A percentile compares a stretch with the other conserved stretches of the same genome.
Conservation (phyloP, 2,329 filamentous ascomycete species). For the Pezicula rhizophila region DNA sequence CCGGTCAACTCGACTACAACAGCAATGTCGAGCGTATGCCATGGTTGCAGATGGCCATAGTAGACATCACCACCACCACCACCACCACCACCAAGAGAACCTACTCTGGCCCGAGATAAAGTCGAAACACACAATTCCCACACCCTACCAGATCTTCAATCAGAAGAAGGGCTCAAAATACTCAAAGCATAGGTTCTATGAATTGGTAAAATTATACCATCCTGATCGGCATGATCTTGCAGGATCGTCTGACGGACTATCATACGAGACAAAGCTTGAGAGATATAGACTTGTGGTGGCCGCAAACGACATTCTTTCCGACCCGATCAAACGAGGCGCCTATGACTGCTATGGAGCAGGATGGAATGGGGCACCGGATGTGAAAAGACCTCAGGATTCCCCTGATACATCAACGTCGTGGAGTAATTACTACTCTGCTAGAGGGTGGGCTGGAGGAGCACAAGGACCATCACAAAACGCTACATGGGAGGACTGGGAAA, state of each 20-base stretch:
- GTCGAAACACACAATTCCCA: constrained; percentile 32
- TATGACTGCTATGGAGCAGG: constrained; percentile 81
- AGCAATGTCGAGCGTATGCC: constrained; percentile 29
- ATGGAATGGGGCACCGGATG: constrained; percentile 54
- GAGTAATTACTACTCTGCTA: constrained; percentile 5
- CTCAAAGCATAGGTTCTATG: constrained; percentile 77
- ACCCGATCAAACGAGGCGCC: constrained; percentile 68
- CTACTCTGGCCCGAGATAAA: constrained; percentile 26
- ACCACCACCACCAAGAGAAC: constrained; percentile 27
- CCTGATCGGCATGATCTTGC: constrained; percentile 58
- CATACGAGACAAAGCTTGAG: constrained; percentile 65
- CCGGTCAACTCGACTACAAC: constrained; percentile 8
- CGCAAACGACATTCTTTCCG: constrained; percentile 81
- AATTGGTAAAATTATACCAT: constrained; percentile 93
- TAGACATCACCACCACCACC: constrained; percentile 29
- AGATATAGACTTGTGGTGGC: constrained; percentile 84
- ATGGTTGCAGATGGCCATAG: constrained; percentile 30
- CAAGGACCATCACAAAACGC: constrained; percentile 62
- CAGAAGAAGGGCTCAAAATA: constrained; percentile 60
- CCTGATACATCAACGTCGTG: constrained; percentile 22
- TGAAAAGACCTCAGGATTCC: constrained; percentile 20
- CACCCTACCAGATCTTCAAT: constrained; percentile 84
- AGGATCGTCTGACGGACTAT: constrained; percentile 37
- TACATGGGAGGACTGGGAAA: constrained; percentile 98
- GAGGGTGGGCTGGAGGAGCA: constrained; percentile 21